Conservation (phyloP, 148 eudicot species). For the Silene uniflora region DNA sequence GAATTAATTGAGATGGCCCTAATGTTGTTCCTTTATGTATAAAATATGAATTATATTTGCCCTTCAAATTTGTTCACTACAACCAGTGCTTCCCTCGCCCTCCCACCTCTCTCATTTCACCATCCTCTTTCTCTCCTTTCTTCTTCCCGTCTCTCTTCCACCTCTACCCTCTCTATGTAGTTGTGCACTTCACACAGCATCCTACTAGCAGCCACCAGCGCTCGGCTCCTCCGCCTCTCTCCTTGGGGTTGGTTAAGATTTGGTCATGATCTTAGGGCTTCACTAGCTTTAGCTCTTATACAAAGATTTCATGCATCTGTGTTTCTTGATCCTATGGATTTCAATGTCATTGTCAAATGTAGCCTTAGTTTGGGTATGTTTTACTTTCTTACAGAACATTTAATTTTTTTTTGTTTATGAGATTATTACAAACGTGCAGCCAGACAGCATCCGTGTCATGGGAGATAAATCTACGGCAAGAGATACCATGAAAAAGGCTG, state of each 20-base stretch:
- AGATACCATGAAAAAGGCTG: constrained; percentile 98
- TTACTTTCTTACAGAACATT: neutral
- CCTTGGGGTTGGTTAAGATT: neutral
- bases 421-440: constrained; percentile 42
- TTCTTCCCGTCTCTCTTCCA: too few species aligned
- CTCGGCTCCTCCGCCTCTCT: neutral
- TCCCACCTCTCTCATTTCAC: neutral
- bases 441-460: constrained; percentile 94
- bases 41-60: neutral
- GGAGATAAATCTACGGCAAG: constrained; percentile 97
- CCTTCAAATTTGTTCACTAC: neutral
- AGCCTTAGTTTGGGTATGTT: neutral
- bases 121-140: neutral
- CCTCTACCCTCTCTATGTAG: too few species aligned
- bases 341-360: neutral
- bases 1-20: neutral
- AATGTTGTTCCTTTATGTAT: neutral
- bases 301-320: neutral
- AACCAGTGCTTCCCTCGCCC: neutral
- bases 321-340: neutral
- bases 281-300: neutral
- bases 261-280: neutral
- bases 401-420: neutral
- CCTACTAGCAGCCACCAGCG: neutral
- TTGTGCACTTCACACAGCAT: neutral